phyloP scores from a whole-genome alignment of 2,329 filamentous ascomycete species.

The Cladosporium sp. region DNA sequence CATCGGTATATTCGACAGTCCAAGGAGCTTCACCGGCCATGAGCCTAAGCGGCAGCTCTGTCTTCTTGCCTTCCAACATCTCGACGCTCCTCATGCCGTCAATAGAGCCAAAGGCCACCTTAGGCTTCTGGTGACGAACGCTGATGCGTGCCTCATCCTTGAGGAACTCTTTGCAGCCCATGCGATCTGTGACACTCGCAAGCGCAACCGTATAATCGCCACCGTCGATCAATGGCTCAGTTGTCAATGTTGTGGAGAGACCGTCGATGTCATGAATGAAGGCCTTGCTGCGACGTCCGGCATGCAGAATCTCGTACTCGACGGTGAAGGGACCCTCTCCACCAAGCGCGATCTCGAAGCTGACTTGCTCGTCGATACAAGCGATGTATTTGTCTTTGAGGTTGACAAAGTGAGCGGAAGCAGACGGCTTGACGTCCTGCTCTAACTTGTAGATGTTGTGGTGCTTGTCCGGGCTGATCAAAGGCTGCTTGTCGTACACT shows the following conservation, averaged over 20 bases:
- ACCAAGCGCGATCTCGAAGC: conserved; percentile 67
- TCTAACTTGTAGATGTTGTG: conserved; percentile 64
- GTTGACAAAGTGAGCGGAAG: conserved; percentile 67
- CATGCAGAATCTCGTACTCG: conserved; percentile 90
- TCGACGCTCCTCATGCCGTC: conserved; percentile 73
- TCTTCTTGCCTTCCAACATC: conserved; percentile 69
- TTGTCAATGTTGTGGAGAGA: conserved; percentile 66
- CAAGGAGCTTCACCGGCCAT: conserved; percentile 77
- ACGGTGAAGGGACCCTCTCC: conserved; percentile 85
- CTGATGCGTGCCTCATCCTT: conserved; percentile 81
- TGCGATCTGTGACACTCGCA: conserved; percentile 79
- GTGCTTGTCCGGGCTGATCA: conserved; percentile 61
- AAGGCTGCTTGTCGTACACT: conserved; percentile 66
- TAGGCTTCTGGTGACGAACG: conserved; percentile 83
- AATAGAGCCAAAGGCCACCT: conserved; percentile 78
- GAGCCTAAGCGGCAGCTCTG: conserved; percentile 76
- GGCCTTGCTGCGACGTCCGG: conserved; percentile 74
- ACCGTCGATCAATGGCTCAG: conserved; percentile 68
- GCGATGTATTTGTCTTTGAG: conserved; percentile 57
- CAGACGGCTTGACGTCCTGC: conserved; percentile 90
- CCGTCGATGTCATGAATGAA: conserved; percentile 60
- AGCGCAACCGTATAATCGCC: conserved; percentile 88
- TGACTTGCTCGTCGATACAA: conserved; percentile 78
- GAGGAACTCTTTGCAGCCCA: conserved; percentile 79
- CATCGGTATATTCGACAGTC: conserved; percentile 66